phyloP scores from a whole-genome alignment of 352 stramenopile genomes.

The Phytopythium cucurbitacearum region DNA sequence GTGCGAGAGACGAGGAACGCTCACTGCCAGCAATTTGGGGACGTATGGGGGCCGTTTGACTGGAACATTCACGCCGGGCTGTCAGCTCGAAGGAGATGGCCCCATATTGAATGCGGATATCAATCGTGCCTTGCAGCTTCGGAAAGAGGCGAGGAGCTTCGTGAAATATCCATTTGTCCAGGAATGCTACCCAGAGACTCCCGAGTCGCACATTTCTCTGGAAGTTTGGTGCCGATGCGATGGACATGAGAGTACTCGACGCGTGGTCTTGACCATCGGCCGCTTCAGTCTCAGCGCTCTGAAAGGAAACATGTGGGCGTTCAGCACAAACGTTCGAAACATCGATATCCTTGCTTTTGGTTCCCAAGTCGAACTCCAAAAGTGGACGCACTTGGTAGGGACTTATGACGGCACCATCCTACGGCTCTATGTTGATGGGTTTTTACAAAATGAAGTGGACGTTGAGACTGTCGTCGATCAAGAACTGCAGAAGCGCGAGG shows the following conservation, averaged over 20 bases:
- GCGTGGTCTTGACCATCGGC: conserved; percentile 68
- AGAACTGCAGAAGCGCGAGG: conserved; percentile 59
- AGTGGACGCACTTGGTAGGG: conserved; percentile 86
- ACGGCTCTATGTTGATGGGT: conserved; percentile 78
- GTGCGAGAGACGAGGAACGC: conserved; percentile 73
- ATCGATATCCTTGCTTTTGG: conserved; percentile 71
- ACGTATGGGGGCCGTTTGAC: conserved; percentile 32
- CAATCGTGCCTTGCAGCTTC: conserved; percentile 64
- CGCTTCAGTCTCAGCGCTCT: conserved; percentile 67
- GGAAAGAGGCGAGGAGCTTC: conserved; percentile 52
- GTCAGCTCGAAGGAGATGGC: conserved; percentile 64
- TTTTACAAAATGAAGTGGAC: conserved; percentile 66
- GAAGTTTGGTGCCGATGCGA: conserved; percentile 79
- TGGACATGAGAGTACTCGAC: conserved; percentile 60
- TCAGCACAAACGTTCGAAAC: conserved; percentile 73
- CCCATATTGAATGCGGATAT: conserved; percentile 81
- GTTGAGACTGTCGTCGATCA: conserved; percentile 65
- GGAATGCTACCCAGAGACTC: conserved; percentile 30
- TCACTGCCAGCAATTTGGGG: conserved; percentile 68
- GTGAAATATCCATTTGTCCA: conserved; percentile 42
- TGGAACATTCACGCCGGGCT: conserved; percentile 57
- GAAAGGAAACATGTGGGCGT: conserved; percentile 75
- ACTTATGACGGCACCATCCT: conserved; percentile 88
- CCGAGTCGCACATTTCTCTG: conserved; percentile 46
- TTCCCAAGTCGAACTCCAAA: conserved; percentile 41